phyloP scores from a whole-genome alignment of 23 red algal species.

The Gracilaria vermiculophylla region DNA sequence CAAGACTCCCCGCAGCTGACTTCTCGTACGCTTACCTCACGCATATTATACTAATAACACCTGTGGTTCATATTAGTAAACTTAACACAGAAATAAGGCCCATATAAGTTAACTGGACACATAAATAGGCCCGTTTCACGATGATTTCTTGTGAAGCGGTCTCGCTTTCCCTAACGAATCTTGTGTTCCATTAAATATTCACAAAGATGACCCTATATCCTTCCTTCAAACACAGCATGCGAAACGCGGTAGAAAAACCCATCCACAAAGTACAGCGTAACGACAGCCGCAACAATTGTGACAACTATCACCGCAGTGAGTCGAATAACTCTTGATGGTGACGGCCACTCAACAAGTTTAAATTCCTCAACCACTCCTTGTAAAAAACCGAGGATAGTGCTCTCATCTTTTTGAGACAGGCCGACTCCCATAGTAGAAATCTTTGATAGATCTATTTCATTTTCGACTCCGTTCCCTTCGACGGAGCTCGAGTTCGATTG shows the following conservation, averaged over 20 bases:
- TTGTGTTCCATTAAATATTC: not conserved
- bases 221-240: slow-evolving; percentile 42
- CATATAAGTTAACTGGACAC: slow-evolving; percentile 1
- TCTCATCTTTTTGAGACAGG: slow-evolving; percentile 13
- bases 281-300: slow-evolving; percentile 32
- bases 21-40: not conserved
- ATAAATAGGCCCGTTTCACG: not conserved
- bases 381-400: slow-evolving; percentile 26
- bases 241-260: slow-evolving; percentile 62
- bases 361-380: slow-evolving; percentile 32
- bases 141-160: not conserved
- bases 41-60: not conserved
- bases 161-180: not conserved
- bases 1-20: not conserved
- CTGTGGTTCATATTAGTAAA: slow-evolving; percentile 7
- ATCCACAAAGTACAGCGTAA: slow-evolving; percentile 48
- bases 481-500: not conserved
- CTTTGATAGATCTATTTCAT: slow-evolving; percentile 23
- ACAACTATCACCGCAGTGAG: slow-evolving; percentile 40
- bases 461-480: not conserved
- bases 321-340: slow-evolving; percentile 13
- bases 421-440: slow-evolving; percentile 53
- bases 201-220: not conserved
- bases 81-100: not conserved
- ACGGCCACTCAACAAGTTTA: slow-evolving; percentile 66